Base-by-base conservation (phyloP, 2,329 filamentous ascomycete genomes). In the Bisporella sp. region DNA sequence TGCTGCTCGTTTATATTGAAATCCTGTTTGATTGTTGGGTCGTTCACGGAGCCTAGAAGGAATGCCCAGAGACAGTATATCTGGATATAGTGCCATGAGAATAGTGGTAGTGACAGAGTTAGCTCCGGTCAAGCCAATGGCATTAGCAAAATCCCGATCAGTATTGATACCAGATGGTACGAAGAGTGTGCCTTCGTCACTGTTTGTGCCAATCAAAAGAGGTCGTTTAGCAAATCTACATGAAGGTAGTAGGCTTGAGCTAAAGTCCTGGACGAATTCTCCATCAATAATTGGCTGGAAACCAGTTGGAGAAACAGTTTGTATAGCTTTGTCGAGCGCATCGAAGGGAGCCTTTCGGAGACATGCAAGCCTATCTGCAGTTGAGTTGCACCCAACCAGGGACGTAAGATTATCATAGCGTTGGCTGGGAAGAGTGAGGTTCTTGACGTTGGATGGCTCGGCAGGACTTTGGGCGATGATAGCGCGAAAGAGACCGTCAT, bases 401-500 rank as follows among this genome's bases (percentile, higher is more conserved):
- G 41, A n/a, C 11, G 41, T 42, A 21, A 42, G 28, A 21, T 21
- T 21, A 21, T 21, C 21, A 3, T 21, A 21, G 21, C 21, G 21
- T 21, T 3, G 21, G 8, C 11, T n/a, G 4, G 41, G 12, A 21
- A 21, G 21, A 21, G 12, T 29, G 11, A 11, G 28, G 41, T 21
- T 21, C 11, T 21, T 21, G 9, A 42, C 8, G 41, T 29, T 35
- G 4, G 32, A 41, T 31, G 42, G 45, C 28, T 47, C 48, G 13
- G 48, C 40, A 3, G 49, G 54, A 12, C 73, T 78, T 53, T 81
- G 61, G 47, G 69, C 54, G 12, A 78, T 76, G 0, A 66, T 75
- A 11, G 60, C 72, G 5, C 73, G 66, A 59, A 80, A 80, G 0
- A 81, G 68, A 1, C 67, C 65, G 50, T 82, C 77, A 49, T 82